Conservation (phyloP, 2,329 filamentous ascomycete genomes). For the Aureobasidium sp. region DNA sequence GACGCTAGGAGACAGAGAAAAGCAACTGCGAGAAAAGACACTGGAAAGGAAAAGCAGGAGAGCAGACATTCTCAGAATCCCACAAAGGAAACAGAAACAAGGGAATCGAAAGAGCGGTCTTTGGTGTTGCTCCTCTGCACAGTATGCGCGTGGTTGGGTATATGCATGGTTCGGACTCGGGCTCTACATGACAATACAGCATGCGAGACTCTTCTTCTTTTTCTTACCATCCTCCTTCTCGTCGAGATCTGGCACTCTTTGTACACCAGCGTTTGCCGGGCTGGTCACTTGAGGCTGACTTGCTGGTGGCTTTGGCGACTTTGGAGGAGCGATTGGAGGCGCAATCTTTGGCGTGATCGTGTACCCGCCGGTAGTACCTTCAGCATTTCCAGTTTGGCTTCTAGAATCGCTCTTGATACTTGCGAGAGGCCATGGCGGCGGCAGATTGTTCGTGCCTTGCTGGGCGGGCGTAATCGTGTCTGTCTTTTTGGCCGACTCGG, state of each 20-base stretch:
- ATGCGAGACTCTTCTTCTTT: constrained; percentile 55
- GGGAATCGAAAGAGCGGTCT: neutral
- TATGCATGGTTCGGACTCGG: neutral
- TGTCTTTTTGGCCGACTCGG: neutral
- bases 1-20: constrained; percentile 6
- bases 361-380: constrained; percentile 37
- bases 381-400: constrained; percentile 21
- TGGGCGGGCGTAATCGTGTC: neutral
- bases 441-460: neutral
- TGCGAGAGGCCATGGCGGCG: constrained; percentile 19
- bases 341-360: constrained; percentile 40
- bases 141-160: neutral
- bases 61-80: neutral
- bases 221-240: constrained; percentile 46
- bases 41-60: neutral
- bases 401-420: constrained; percentile 20
- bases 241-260: constrained; percentile 45
- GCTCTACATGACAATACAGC: constrained; percentile 66
- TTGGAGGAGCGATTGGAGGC: constrained; percentile 30
- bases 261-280: constrained; percentile 31
- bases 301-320: constrained; percentile 16
- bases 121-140: neutral
- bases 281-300: neutral
- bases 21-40: neutral
- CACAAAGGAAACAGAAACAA: constrained; percentile 5